Base-by-base conservation (phyloP, 345 rosid genomes). In the Combretum micranthum region DNA sequence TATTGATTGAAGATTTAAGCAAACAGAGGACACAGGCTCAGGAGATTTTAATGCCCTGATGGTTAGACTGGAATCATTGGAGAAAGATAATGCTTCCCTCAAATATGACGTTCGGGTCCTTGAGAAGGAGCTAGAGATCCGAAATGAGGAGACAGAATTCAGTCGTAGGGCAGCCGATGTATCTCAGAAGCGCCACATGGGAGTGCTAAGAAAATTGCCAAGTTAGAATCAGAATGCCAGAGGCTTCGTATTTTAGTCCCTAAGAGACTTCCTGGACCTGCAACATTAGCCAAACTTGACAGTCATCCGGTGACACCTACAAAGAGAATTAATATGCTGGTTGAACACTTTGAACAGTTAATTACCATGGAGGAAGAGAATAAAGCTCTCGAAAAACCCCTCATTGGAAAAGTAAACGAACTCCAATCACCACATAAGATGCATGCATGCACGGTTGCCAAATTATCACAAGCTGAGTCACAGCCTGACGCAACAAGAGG, bases 111-210 rank as follows among this genome's bases (percentile, higher is more conserved):
- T 89, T 46, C 73, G 83, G 39, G 85, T 93, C 51, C 74, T 93
- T 23, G 88, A 82, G 75, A 93, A 88, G 84, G 99, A 93, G 67
- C 86, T 88, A 2, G 97, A 93, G 80, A 82, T 93, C 64, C 68
- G 94, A 61, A 89, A 80, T 44, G 94, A 93, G 67, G 97, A 93
- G 76, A 85, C 84, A 72, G 99, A 93, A 65, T 89, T 89, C 64
- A 85, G 75, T 17, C 81, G 76, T 56, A 76, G 85, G 75, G 70
- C 84, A 11, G 69, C 85, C 51, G 90, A 85, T 68, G 80, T 79
- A 67, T 80, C 91, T 1, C 91, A 85, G 69, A 89, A 79, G 68
- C 91, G 82, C 55, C 88, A 89, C 65, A 63, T 86, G 23, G 96
- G 79, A 83, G 79, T 61, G 90, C 75, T 45, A 93, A 79, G 78